Conservation (phyloP, 352 stramenopile species). For the Pythium brassicae region DNA sequence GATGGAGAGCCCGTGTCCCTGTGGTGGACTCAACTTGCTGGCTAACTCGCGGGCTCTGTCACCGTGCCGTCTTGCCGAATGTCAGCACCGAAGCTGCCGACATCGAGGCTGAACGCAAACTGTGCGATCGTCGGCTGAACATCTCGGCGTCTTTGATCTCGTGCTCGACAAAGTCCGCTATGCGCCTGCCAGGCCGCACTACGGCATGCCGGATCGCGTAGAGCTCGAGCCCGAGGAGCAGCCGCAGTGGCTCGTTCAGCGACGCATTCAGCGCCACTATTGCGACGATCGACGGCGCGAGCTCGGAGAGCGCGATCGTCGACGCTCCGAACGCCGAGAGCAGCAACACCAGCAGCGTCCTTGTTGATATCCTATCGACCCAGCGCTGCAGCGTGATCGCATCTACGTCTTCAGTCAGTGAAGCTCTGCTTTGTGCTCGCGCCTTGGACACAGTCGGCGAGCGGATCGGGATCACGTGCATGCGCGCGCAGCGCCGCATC, state of each 20-base stretch:
- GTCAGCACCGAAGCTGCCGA: too few relatives aligned
- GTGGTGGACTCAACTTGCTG: too few relatives aligned
- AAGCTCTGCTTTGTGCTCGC: too few relatives aligned
- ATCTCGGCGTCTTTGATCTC: conserved; percentile 39
- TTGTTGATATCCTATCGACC: conserved; percentile 17
- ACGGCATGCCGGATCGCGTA: conserved; percentile 11
- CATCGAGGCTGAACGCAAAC: too few relatives aligned
- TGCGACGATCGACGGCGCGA: conserved; percentile 41
- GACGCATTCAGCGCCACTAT: conserved; percentile 53
- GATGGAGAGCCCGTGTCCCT: too few relatives aligned
- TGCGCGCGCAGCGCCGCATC: conserved; percentile 75
- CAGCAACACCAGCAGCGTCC: conserved; percentile 10
- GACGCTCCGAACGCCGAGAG: conserved; percentile 15
- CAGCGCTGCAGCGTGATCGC: too few relatives aligned
- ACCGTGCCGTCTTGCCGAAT: too few relatives aligned
- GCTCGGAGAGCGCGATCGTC: conserved; percentile 26
- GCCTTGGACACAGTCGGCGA: conserved; percentile 93
- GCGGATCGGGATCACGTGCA: conserved; percentile 94
- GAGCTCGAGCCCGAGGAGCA: conserved; percentile 27
- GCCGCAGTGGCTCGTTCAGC: conserved; percentile 38
- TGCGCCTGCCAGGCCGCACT: conserved; percentile 9
- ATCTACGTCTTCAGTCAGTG: too few relatives aligned
- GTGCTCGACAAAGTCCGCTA: conserved; percentile 43
- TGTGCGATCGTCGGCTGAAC: too few relatives aligned
- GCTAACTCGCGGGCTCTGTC: too few relatives aligned